phyloP scores from a whole-genome alignment of 2,329 filamentous ascomycete genomes.

The Penicillium sp. region DNA sequence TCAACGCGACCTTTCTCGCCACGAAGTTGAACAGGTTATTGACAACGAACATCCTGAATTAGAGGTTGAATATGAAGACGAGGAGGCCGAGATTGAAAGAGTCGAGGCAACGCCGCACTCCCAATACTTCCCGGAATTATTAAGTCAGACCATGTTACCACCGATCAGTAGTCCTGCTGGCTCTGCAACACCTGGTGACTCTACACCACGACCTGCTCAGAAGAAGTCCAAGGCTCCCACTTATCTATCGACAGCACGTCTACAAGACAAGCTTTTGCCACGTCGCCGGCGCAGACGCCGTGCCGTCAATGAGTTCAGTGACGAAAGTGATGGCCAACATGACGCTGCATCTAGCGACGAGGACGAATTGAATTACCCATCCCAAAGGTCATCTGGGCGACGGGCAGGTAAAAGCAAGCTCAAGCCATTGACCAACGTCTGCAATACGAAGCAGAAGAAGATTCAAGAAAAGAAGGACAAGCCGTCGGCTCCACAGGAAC shows the following conservation, averaged over 20 bases:
- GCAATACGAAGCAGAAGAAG: conserved; percentile 15
- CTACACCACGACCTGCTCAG: neutral
- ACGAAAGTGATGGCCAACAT: conserved; percentile 30
- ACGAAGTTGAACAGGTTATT: neutral
- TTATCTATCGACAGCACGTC: conserved; percentile 35
- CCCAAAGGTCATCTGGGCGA: conserved; percentile 15
- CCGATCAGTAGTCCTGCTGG: conserved; percentile 37
- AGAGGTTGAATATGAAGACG: neutral
- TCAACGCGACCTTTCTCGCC: neutral
- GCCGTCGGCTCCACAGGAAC: neutral
- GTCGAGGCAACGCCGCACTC: conserved; percentile 10
- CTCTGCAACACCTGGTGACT: conserved; percentile 7
- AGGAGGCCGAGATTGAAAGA: neutral
- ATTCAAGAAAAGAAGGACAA: conserved; percentile 19
- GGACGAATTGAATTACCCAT: conserved; percentile 38
- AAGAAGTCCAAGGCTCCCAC: conserved; percentile 11
- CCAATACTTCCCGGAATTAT: conserved; percentile 21
- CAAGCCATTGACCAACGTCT: conserved; percentile 22
- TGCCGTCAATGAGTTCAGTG: conserved; percentile 19
- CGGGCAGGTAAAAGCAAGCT: conserved; percentile 21
- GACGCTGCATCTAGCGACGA: conserved; percentile 31
- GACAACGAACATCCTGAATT: conserved; percentile 1
- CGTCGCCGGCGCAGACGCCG: conserved; percentile 27
- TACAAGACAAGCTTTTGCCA: conserved; percentile 40
- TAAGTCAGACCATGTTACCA: conserved; percentile 40